Evolutionary conservation across 768 basidiomycete species (phyloP), one percentile per base, ranked within the genome.

Genomic region (Collybia mongolica): DNA sequence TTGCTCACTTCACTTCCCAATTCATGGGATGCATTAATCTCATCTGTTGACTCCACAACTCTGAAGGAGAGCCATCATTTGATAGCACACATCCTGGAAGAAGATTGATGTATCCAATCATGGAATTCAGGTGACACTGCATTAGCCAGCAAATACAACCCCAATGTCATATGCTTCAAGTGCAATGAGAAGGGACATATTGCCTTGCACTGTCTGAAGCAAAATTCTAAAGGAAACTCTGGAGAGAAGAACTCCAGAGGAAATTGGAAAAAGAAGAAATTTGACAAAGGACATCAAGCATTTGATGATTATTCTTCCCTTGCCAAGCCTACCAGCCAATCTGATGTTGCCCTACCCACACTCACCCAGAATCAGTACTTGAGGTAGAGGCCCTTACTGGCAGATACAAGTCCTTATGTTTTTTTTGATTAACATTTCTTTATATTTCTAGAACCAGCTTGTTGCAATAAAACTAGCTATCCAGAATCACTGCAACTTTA

Each of bases 21-120:
- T 6, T 61, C 67, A 11, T 72, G 71, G 71, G 59, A 69, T 43
- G 6, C 52, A 0, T 71, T 70, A 42, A 65, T 61, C 17, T 49
- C 51, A 1, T 36, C 58, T 6, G 47, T 63, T 12, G 60, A 65
- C 43, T 35, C 54, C 52, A n/a, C 54, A 26, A 57, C 54, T 5
- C 39, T 63, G 22, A 44, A 57, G 20, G 49, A 58, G 23, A 56
- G 55, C 14, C 24, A 44, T 23, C 49, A 56, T 35, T 39, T 65
- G 36, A 60, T 65, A 18, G 57, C 62, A 20, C 51, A 54, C 5
- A 55, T 66, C 17, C 55, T 66, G 11, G 59, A 57, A 26, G 57
- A 64, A 39, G 58, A 63, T 40, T 39, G 53, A 28, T 52, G 58
- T 8, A 38, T 54, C n/a, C 37, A 43, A 12, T 26, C 43, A 12